phyloP scores from a whole-genome alignment of 768 basidiomycete genomes.

The Pleurotus tuber-regium region DNA sequence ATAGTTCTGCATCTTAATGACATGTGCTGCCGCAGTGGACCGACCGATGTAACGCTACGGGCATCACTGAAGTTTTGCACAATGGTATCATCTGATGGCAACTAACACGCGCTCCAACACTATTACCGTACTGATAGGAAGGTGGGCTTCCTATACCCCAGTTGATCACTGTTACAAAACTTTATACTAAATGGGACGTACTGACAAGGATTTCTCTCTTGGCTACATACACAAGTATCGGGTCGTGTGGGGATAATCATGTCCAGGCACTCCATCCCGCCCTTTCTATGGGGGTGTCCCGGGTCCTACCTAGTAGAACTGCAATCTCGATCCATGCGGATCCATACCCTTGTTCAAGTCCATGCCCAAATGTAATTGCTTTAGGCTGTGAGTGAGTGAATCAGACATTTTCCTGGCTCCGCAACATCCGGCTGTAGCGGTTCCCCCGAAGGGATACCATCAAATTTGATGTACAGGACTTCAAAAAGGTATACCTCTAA shows the following conservation, averaged over 20 bases:
- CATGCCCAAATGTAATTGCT: too few relatives aligned
- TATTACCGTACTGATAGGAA: slow-evolving; percentile 10
- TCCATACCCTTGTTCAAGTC: not conserved
- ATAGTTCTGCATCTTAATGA: not conserved
- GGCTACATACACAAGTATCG: too few relatives aligned
- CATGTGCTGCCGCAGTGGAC: not conserved
- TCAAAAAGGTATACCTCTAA: slow-evolving; percentile 5
- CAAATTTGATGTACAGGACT: not conserved
- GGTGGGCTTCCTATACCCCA: slow-evolving; percentile 6
- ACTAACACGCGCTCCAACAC: not conserved
- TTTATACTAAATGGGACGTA: too few relatives aligned
- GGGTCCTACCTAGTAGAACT: not conserved
- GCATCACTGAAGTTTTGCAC: not conserved
- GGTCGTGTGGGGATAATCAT: not conserved
- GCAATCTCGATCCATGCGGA: slow-evolving; percentile 9
- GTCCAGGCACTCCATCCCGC: not conserved
- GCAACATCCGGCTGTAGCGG: slow-evolving; percentile 9
- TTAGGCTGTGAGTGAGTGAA: too few relatives aligned
- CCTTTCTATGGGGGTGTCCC: not conserved
- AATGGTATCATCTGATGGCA: slow-evolving; percentile 7
- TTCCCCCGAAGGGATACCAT: not conserved
- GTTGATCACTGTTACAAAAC: not conserved
- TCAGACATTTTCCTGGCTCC: not conserved
- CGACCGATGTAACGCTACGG: not conserved
- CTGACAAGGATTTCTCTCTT: too few relatives aligned